A percentile compares a stretch with the other conserved stretches of the same genome.
These are phyloP conservation scores for Calonectria hongkongensis DNA, from an alignment of 2,329 filamentous ascomycete species.

Conservation along the genomic window DNA sequence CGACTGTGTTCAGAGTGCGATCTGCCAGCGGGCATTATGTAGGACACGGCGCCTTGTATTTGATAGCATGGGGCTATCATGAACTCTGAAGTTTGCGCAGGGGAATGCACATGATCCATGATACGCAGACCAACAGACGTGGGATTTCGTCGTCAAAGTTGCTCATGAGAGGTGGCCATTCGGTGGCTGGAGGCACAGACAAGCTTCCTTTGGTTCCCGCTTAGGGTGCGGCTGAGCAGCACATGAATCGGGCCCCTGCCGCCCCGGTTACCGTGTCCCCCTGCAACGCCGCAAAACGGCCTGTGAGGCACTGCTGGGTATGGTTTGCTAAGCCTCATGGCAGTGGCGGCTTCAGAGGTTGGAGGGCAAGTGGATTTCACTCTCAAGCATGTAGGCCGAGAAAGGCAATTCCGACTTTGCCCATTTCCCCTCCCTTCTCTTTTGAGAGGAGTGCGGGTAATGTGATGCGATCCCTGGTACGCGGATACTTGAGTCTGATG, in stretches of 20 bases:
- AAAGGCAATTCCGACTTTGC: neutral
- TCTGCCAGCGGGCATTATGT: neutral
- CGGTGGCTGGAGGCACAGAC: conserved; percentile 28
- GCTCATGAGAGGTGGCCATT: neutral
- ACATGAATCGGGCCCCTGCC: conserved; percentile 29
- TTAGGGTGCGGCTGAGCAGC: conserved; percentile 40
- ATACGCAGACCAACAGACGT: neutral
- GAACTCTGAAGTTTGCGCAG: neutral
- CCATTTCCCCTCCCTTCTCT: neutral
- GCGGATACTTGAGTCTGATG: neutral
- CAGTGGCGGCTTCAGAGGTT: neutral
- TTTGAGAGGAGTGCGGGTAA: neutral
- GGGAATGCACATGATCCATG: conserved; percentile 10
- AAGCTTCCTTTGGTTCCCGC: conserved; percentile 36
- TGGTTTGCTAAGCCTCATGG: conserved; percentile 35
- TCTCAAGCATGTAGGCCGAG: neutral
- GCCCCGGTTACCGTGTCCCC: conserved; percentile 8
- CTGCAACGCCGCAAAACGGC: conserved; percentile 9
- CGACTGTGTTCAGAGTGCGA: no score
- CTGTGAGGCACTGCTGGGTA: conserved; percentile 29
- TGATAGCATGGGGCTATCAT: neutral
- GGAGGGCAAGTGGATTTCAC: neutral
- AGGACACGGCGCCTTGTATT: neutral
- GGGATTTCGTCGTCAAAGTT: neutral
- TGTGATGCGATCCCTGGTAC: neutral